Evolutionary conservation across 2,329 filamentous ascomycete genomes (phyloP), one percentile per base, ranked within the genome.

Genomic region (Apiospora sp.): DNA sequence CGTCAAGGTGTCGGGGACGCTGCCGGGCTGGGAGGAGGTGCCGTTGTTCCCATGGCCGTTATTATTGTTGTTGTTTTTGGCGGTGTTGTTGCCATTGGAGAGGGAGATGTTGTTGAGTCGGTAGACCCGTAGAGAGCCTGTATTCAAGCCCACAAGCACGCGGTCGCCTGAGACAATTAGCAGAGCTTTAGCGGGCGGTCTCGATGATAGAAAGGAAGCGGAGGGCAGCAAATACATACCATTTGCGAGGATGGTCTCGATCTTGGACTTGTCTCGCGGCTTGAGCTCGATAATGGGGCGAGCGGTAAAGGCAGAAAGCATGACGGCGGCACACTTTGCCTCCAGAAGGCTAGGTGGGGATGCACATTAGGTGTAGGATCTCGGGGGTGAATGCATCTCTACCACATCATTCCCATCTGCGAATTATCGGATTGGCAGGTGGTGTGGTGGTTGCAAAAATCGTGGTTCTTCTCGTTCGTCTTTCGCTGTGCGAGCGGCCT

Each of bases 241-340:
- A 84, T 98, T 94, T 74, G 96, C 94, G 68, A 98, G 89, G 77
- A 99, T 94, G 69, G 94, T 96, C 85, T 99, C 96, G 84, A 99
- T 98, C 87, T 93, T 96, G 76, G 94, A 97, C 87, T 97, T 98
- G 90, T 98, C 96, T 83, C 94, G 92, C 83, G 92, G 92, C 86
- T 93, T 95, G 80, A 99, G 93, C 93, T 99, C 96, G 88, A 98
- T 93, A 82, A 99, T 96, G 76, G 95, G 94, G 81, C 94, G 93
- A 86, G 96, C 95, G 78, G 93, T 97, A 86, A 99, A 99, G 81
- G 96, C 96, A 84, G 96, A 97, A 84, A 99, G 92, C 96, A 98
- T 98, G 84, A 79, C 76, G 68, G 80, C 76, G 68, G 43, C 46
- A 41, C 37, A 43, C 68, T 51, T 24, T 70, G 68, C 68, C 68